Evolutionary conservation across 805 yeast species (phyloP), one percentile per base, ranked within the genome.

Genomic region (Komagataella mondaviorum): DNA sequence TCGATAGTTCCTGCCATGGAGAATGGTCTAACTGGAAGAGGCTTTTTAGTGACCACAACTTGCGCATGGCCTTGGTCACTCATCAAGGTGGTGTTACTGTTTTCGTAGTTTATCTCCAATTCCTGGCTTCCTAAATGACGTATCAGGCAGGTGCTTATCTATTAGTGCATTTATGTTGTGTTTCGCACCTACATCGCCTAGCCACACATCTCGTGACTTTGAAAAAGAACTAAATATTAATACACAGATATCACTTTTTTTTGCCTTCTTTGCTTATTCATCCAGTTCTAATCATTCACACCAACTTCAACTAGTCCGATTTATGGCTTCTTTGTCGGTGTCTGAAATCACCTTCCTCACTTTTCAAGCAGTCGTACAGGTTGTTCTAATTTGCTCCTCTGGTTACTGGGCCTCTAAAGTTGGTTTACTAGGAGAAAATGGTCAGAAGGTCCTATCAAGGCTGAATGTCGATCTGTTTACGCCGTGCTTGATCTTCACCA

Each of bases 391-490:
- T 43, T 85, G 96, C 57, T 64, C 85, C 44, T 81, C 91, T 14
- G 99, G 99, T 12, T 90, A 82, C 62, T 71, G 86, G 69, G 88
- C 95, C 43, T 93, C 96, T 6, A 76, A 78, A 55, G 63, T 78
- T 8, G 89, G 91, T 1, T 66, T 87, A 45, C 73, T 93, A 47
- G 78, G 77, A 51, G 77, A 85, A 52, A 69, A 73, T 46, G 88
- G 85, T n/a, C 96, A 89, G 59, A 88, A 86, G 62, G 74, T 78
- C 46, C 75, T 91, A 18, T 82, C 93, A 4, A 70, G 75, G 52
- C 72, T 91, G 51, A 91, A 91, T 62, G 97, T 93, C 44, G 91
- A 88, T 67, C 70, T 91, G 50, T 91, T 93, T 71, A 93, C 98
- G 18, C 98, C 99, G 6, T 90, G 96, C 58, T 78, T 91, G 72